These are phyloP conservation scores for Magnusiomyces sp. DNA, from an alignment of 1,139 yeast genomes.

Conservation along the genomic window DNA sequence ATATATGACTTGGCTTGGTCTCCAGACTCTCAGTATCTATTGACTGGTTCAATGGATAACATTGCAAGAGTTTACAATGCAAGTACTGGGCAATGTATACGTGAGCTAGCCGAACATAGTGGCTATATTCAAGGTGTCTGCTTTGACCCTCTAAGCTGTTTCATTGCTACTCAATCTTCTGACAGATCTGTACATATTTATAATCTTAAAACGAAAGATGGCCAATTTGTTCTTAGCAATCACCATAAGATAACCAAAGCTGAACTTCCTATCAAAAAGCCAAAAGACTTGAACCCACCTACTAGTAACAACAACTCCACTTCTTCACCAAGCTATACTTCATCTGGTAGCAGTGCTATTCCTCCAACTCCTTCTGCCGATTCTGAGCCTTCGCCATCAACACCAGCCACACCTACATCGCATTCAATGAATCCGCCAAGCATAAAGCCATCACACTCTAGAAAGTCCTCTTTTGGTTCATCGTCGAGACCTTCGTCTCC, in stretches of 20 bases:
- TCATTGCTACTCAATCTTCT: conserved; percentile 78
- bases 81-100: conserved; percentile 48
- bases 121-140: conserved; percentile 94
- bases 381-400: conserved; percentile 8
- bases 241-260: conserved; percentile 14
- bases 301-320: conserved; percentile 11
- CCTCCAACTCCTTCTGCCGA: conserved; percentile 8
- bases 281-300: conserved; percentile 6
- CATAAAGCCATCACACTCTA: conserved; percentile 21
- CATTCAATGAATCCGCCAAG: conserved; percentile 22
- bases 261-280: conserved; percentile 11
- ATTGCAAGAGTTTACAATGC: conserved; percentile 60
- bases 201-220: conserved; percentile 32
- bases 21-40: conserved; percentile 63
- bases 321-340: background rate
- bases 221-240: conserved; percentile 35
- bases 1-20: conserved; percentile 91
- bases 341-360: background rate
- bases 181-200: conserved; percentile 75
- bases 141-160: conserved; percentile 85
- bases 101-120: conserved; percentile 60
- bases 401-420: conserved; percentile 14
- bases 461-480: conserved; percentile 23
- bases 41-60: conserved; percentile 92
- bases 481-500: conserved; percentile 22